These are phyloP conservation scores for Umbelopsis isabellina DNA, from an alignment of 192 early-diverging fungal genomes.

Conservation along the genomic window DNA sequence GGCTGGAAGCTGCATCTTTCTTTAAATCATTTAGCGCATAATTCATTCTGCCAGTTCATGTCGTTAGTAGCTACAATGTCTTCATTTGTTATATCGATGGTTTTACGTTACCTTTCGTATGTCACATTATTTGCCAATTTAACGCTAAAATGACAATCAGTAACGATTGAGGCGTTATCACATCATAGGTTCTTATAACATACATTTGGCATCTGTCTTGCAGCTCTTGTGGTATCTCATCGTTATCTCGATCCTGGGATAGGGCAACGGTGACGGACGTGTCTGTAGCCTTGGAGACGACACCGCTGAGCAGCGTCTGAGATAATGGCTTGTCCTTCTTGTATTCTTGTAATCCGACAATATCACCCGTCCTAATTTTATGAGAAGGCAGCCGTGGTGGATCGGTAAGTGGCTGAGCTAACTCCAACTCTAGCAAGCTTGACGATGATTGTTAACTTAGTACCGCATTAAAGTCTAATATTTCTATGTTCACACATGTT, in stretches of 20 bases:
- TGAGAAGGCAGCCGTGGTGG: slow-evolving; percentile 58
- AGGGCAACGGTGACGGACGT: slow-evolving; percentile 65
- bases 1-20: slow-evolving; percentile 29
- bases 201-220: slow-evolving; percentile 66
- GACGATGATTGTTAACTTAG: neutral
- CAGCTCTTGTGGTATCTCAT: slow-evolving; percentile 63
- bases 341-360: slow-evolving; percentile 68
- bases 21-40: slow-evolving; percentile 50
- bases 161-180: neutral
- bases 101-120: slow-evolving; percentile 45
- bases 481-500: too few species aligned
- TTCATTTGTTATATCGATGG: slow-evolving; percentile 1
- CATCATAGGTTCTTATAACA: slow-evolving; percentile 38
- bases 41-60: slow-evolving; percentile 33
- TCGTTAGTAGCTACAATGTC: slow-evolving; percentile 24
- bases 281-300: slow-evolving; percentile 60
- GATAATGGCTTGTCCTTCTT: slow-evolving; percentile 45
- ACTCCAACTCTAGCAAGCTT: slow-evolving; percentile 67
- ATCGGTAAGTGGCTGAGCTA: slow-evolving; percentile 52
- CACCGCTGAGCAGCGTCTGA: slow-evolving; percentile 49
- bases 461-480: neutral
- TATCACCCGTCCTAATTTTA: slow-evolving; percentile 68
- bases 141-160: slow-evolving; percentile 34
- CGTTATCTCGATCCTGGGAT: slow-evolving; percentile 47
- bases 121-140: slow-evolving; percentile 53